These are phyloP conservation scores for Pascua guehoae DNA, from an alignment of 1,284 basidiomycete genomes.

Conservation along the genomic window DNA sequence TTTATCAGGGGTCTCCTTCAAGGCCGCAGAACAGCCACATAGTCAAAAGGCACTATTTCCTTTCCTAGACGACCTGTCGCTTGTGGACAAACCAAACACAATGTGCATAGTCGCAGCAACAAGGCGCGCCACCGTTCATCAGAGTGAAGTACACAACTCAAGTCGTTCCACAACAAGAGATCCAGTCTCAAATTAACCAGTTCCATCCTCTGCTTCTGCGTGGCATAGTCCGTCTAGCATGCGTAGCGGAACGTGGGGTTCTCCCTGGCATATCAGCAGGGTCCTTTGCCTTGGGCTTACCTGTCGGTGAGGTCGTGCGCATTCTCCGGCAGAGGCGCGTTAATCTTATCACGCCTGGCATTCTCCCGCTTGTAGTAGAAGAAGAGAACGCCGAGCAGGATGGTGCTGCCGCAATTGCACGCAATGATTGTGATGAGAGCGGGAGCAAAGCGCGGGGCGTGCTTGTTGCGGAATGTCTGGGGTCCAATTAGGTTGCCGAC, in stretches of 20 bases:
- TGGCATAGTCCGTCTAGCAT: too few species aligned
- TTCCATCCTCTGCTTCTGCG: too few species aligned
- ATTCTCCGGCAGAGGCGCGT: neutral
- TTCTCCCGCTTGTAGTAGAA: neutral
- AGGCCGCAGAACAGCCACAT: too few species aligned
- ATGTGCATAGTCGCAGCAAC: too few species aligned
- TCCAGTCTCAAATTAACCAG: too few species aligned
- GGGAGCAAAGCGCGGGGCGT: slow-evolving; percentile 3
- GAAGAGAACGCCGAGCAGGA: neutral
- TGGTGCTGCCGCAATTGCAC: neutral
- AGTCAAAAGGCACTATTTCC: too few species aligned
- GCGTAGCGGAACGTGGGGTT: slow-evolving; percentile 1
- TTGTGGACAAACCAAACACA: too few species aligned
- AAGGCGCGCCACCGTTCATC: too few species aligned
- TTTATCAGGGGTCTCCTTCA: too few species aligned
- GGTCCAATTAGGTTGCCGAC: slow-evolving; percentile 13
- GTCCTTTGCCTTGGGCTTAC: neutral
- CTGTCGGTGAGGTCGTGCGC: neutral
- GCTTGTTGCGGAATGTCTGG: slow-evolving; percentile 11
- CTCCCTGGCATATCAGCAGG: slow-evolving; percentile 5
- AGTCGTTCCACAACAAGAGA: too few species aligned
- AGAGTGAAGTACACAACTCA: too few species aligned
- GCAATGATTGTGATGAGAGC: slow-evolving; percentile 3
- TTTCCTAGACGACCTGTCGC: too few species aligned
- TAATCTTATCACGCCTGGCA: neutral